Evolutionary conservation across 31 red algal genomes (phyloP), one percentile per base, ranked within the genome.

Genomic region (Odonthalia washingtoniensis): DNA sequence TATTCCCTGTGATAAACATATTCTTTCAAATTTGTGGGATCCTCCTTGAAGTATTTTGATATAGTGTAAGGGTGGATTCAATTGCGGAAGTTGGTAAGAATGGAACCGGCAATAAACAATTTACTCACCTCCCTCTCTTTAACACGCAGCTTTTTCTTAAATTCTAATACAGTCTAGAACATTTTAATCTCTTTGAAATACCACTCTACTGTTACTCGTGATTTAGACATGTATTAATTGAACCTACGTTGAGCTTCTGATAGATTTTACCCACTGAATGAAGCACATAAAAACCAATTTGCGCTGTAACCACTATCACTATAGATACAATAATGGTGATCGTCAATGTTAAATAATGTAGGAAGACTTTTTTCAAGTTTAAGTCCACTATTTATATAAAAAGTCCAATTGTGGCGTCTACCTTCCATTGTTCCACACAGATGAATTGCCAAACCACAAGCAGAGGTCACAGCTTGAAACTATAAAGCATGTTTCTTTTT

Each of bases 161-260:
- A 83, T 30, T 83, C 80, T 30, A 83, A 4, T 41, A 28, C 34
- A 16, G 80, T 34, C 4, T 0, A 83, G 28, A 39, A 72, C 80
- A 83, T 27, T 62, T 83, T 83, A 28, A 83, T 57, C 14, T 83
- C 62, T 38, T 83, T 83, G 46, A 83, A 69, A 39, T 40, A n/a
- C 1, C 62, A 83, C 38, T 83, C 14, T 33, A 83, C 60, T 0
- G 80, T 83, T 4, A 83, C 0, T 28, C 9, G 4, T 28, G 3
- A 3, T 33, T 24, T 31, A 36, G 9, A 83, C 42, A 80, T 80
- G 27, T 3, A 21, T 26, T 0, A 28, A 31, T 80, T 70, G 27
- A 70, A 70, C 12, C 14, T 12, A 9, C 27, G 9, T 70, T 70
- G 66, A 21, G 9, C 12, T 9, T 14, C 49, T 21, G 49, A 57